These are phyloP conservation scores for Cercophora scortea DNA, from an alignment of 495 filamentous ascomycete species.

Conservation along the genomic window DNA sequence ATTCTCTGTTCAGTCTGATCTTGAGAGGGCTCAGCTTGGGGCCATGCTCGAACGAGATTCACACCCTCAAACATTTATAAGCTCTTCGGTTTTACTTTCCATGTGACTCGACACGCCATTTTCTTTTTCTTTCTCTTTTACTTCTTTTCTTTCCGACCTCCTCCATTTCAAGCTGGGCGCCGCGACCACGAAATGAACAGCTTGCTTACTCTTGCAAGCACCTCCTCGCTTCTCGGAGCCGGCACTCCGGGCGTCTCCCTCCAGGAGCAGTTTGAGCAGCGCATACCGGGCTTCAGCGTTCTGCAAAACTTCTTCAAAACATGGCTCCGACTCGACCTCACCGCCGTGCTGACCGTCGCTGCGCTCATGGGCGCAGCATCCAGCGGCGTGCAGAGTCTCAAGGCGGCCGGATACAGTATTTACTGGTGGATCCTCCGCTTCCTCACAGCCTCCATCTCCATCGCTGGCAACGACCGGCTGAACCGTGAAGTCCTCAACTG, in stretches of 20 bases:
- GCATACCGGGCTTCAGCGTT: slow-evolving; percentile 16
- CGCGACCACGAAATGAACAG: slow-evolving; percentile 11
- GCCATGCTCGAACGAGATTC: no score
- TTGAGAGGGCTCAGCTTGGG: no score
- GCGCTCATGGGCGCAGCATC: slow-evolving; percentile 26
- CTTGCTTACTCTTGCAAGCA: slow-evolving; percentile 19
- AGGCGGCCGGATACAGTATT: slow-evolving; percentile 16
- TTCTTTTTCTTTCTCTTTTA: not conserved
- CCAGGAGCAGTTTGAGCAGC: slow-evolving; percentile 16
- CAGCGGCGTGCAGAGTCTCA: slow-evolving; percentile 14
- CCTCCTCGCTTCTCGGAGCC: slow-evolving; percentile 12
- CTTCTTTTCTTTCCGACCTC: not conserved
- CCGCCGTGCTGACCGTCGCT: slow-evolving; percentile 18
- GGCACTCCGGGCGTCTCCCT: not conserved
- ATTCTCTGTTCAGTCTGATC: no score
- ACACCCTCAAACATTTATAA: no score
- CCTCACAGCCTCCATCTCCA: slow-evolving; percentile 33
- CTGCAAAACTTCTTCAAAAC: slow-evolving; percentile 20
- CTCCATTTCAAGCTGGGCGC: not conserved
- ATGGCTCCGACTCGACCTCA: slow-evolving; percentile 26
- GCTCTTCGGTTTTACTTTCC: no score
- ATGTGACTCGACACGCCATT: not conserved
- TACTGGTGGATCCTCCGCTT: slow-evolving; percentile 35
- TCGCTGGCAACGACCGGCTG: slow-evolving; percentile 32
- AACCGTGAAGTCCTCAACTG: slow-evolving; percentile 38